These are phyloP conservation scores for Adenanthera pavonina DNA, from an alignment of 306 rosid genomes.

Conservation along the genomic window DNA sequence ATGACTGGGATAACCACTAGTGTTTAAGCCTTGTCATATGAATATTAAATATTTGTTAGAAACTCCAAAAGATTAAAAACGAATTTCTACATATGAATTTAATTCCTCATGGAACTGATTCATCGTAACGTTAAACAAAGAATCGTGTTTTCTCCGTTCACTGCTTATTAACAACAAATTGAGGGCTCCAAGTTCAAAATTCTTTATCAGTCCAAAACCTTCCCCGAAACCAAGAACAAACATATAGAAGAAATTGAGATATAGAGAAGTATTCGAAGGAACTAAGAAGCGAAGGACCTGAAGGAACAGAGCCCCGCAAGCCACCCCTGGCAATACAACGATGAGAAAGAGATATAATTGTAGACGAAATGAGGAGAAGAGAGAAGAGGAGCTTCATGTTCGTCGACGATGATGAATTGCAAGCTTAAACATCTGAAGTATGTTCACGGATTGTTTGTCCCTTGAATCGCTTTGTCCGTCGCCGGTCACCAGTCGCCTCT, in stretches of 20 bases:
- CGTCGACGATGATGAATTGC: conserved; percentile 5
- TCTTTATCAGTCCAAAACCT: background rate
- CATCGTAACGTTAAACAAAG: background rate
- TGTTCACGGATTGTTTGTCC: background rate
- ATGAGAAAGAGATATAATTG: conserved; percentile 42
- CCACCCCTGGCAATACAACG: conserved; percentile 59
- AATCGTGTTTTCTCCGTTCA: conserved; percentile 1
- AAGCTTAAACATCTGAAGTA: background rate
- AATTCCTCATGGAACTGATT: conserved; percentile 5
- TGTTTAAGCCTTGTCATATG: conserved; percentile 45
- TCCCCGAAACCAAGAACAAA: conserved; percentile 11
- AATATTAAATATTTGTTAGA: conserved; percentile 37
- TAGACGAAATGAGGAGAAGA: conserved; percentile 46
- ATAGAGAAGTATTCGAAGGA: background rate
- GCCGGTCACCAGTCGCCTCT: background rate
- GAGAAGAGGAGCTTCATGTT: conserved; percentile 43
- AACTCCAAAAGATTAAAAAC: conserved; percentile 17
- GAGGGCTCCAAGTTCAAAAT: conserved; percentile 25
- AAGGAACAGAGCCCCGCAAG: conserved; percentile 29
- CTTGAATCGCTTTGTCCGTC: background rate
- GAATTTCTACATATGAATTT: background rate
- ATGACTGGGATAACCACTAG: conserved; percentile 39
- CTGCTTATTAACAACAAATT: background rate
- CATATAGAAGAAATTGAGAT: background rate
- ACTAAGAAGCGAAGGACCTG: conserved; percentile 55